phyloP scores from a whole-genome alignment of 2,329 filamentous ascomycete genomes.

The Sordariomycetes sp. region DNA sequence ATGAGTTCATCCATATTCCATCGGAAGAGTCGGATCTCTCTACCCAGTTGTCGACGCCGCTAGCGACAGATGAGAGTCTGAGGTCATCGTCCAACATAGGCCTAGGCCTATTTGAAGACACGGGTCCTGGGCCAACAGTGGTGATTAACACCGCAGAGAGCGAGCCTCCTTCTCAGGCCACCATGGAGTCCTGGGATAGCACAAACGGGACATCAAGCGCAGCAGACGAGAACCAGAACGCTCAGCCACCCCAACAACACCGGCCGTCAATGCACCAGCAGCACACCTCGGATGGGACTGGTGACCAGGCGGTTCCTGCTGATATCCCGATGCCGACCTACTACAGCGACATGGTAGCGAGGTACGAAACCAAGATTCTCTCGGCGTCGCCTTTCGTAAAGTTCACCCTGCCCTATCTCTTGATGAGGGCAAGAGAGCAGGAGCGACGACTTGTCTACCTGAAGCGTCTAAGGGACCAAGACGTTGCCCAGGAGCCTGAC shows the following conservation, averaged over 20 bases:
- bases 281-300: background rate
- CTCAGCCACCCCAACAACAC: background rate
- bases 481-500: slow-evolving; percentile 41
- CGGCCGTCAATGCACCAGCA: background rate
- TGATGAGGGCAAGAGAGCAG: slow-evolving; percentile 85
- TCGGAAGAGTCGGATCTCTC: slow-evolving; percentile 32
- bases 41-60: slow-evolving; percentile 11
- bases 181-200: slow-evolving; percentile 5
- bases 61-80: slow-evolving; percentile 8
- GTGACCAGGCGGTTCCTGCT: slow-evolving; percentile 18
- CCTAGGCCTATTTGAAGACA: background rate
- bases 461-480: slow-evolving; percentile 69
- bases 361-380: slow-evolving; percentile 83
- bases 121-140: slow-evolving; percentile 15
- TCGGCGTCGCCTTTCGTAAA: slow-evolving; percentile 95
- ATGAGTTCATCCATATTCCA: slow-evolving; percentile 81
- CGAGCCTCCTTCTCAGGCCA: slow-evolving; percentile 20
- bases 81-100: background rate
- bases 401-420: slow-evolving; percentile 83
- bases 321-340: slow-evolving; percentile 79
- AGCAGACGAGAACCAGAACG: background rate
- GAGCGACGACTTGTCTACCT: slow-evolving; percentile 74
- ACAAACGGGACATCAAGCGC: background rate
- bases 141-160: slow-evolving; percentile 23
- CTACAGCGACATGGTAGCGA: slow-evolving; percentile 89